A percentile compares a stretch with the other conserved stretches of the same genome.
Evolutionary conservation across 768 basidiomycete species (phyloP).

Genomic region (Podaxis rugospora): DNA sequence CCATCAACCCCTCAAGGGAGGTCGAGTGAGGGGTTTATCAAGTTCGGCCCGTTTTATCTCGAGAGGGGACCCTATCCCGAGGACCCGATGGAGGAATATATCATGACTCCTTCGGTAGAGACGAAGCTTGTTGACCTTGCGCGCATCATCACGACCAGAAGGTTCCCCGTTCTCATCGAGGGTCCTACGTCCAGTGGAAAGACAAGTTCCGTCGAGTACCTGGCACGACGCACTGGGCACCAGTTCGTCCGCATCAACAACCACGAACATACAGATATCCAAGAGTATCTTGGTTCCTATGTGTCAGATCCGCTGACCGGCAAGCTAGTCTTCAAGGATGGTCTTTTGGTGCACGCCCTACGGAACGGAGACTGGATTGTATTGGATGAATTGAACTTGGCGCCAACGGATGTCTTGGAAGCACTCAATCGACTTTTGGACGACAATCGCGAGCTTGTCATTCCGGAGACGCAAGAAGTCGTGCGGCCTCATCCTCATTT

Average conservation of each 20-base stretch:
- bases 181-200: constrained; percentile 98
- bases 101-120: constrained; percentile 94
- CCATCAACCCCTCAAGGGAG: constrained; percentile 47
- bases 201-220: constrained; percentile 94
- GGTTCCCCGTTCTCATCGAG: constrained; percentile 94
- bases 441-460: constrained; percentile 93
- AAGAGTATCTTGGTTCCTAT: constrained; percentile 97
- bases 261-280: constrained; percentile 99
- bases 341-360: constrained; percentile 87
- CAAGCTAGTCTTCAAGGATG: constrained; percentile 94
- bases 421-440: constrained; percentile 95
- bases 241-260: constrained; percentile 98
- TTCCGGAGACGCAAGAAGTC: constrained; percentile 95
- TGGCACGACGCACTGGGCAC: constrained; percentile 91
- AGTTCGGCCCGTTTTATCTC: constrained; percentile 90
- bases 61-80: constrained; percentile 68
- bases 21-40: constrained; percentile 56
- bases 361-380: constrained; percentile 96
- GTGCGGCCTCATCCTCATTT: constrained; percentile 92
- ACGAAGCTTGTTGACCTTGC: constrained; percentile 93
- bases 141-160: constrained; percentile 80
- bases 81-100: constrained; percentile 73
- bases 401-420: constrained; percentile 96
- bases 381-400: constrained; percentile 94
- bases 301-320: constrained; percentile 89